Percentiles rank a stretch among this genome's conserved stretches.
Conservation (phyloP, 2,329 filamentous ascomycete species). For the Magnaporthales sp. region DNA sequence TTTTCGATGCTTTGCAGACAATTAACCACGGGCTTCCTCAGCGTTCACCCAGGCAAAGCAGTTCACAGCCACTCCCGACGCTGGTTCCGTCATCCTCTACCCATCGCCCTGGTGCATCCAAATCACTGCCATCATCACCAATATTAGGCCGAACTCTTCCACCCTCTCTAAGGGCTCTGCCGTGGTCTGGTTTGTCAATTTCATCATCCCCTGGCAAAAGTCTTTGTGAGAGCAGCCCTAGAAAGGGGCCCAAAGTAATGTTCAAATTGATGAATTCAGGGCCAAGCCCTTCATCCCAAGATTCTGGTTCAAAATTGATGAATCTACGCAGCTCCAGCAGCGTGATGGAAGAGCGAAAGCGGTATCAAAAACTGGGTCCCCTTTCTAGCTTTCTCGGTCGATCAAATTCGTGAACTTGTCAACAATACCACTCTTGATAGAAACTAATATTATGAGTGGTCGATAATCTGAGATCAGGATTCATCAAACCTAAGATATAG, state of each 20-base stretch:
- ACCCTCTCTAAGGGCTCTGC: neutral
- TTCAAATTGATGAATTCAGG: neutral
- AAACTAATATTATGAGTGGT: neutral
- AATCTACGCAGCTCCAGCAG: neutral
- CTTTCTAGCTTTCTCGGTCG: neutral
- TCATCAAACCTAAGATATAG: neutral
- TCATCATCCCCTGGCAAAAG: neutral
- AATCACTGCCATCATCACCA: neutral
- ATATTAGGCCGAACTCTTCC: neutral
- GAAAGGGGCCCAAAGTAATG: neutral
- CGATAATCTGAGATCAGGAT: neutral
- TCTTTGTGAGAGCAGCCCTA: neutral
- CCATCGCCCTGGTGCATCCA: neutral
- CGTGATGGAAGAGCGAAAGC: neutral
- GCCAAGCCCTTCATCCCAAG: neutral
- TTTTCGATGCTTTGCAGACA: neutral
- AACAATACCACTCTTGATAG: neutral
- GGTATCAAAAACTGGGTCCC: neutral
- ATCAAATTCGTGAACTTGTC: neutral
- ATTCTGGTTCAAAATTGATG: neutral
- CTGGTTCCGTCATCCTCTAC: neutral
- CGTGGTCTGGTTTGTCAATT: neutral
- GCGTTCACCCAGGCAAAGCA: neutral
- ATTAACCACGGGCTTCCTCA: neutral
- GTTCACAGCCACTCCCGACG: neutral